Evolutionary conservation across 2,329 filamentous ascomycete species (phyloP).

Genomic region (Aspergillus tanneri): DNA sequence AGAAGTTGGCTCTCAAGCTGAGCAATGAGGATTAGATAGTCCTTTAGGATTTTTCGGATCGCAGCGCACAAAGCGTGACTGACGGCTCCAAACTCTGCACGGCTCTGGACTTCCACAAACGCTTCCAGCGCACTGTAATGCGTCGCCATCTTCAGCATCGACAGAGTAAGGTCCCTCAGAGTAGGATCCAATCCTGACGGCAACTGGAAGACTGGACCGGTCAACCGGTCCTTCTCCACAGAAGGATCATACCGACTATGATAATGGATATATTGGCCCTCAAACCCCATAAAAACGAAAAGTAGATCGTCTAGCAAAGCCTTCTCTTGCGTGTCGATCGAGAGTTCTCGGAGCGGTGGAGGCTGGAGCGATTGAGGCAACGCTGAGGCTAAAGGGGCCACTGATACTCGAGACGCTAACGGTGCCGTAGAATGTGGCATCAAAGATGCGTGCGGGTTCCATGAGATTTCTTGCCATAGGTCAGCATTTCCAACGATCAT

Average conservation of each 20-base stretch:
- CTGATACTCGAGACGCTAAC: conserved; percentile 66
- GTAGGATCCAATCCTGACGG: conserved; percentile 85
- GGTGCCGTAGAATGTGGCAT: conserved; percentile 69
- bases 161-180: conserved; percentile 78
- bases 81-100: conserved; percentile 88
- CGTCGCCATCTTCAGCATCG: conserved; percentile 91
- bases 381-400: conserved; percentile 61
- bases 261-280: conserved; percentile 95
- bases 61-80: conserved; percentile 96
- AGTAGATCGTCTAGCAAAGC: conserved; percentile 86
- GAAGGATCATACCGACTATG: conserved; percentile 76
- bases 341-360: conserved; percentile 65
- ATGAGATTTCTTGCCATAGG: conserved; percentile 47
- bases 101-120: conserved; percentile 91
- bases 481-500: conserved; percentile 10
- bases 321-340: conserved; percentile 78
- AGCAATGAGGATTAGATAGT: conserved; percentile 88
- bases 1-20: conserved; percentile 92
- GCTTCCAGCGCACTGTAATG: conserved; percentile 89
- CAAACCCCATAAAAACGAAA: conserved; percentile 96
- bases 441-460: conserved; percentile 78
- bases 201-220: conserved; percentile 78
- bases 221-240: conserved; percentile 81
- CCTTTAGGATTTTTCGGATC: conserved; percentile 84
- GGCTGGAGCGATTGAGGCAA: conserved; percentile 70